phyloP scores from a whole-genome alignment of 306 rosid genomes.

The Acacia confusa region DNA sequence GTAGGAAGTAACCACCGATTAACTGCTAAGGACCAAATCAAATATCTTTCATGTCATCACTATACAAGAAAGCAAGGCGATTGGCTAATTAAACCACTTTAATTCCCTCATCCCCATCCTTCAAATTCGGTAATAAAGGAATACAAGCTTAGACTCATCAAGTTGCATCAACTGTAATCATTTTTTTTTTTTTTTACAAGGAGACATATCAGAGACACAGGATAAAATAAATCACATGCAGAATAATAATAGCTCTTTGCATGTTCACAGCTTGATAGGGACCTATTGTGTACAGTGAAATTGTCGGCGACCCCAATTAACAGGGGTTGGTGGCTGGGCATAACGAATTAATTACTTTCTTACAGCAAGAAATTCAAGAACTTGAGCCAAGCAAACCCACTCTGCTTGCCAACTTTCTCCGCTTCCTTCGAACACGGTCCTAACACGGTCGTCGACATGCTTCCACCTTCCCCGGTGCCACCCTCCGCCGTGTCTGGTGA shows the following conservation, averaged over 20 bases:
- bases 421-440: constrained; percentile 59
- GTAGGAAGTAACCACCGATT: too few relatives aligned
- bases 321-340: too few relatives aligned
- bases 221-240: background rate
- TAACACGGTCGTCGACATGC: constrained; percentile 36
- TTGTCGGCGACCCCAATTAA: background rate
- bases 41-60: too few relatives aligned
- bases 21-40: too few relatives aligned
- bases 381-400: constrained; percentile 59
- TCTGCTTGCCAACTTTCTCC: constrained; percentile 33
- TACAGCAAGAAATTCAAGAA: constrained; percentile 57
- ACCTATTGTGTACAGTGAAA: background rate
- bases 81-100: too few relatives aligned
- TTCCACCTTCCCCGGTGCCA: background rate
- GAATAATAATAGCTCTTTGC: background rate
- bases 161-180: background rate
- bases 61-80: too few relatives aligned
- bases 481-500: background rate
- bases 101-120: too few relatives aligned
- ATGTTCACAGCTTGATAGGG: background rate
- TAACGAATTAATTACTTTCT: too few relatives aligned
- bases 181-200: too few relatives aligned
- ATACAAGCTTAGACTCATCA: background rate
- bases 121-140: too few relatives aligned
- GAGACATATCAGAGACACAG: background rate